phyloP scores from a whole-genome alignment of 2,329 filamentous ascomycete species.

The Hyphodiscus sp. region DNA sequence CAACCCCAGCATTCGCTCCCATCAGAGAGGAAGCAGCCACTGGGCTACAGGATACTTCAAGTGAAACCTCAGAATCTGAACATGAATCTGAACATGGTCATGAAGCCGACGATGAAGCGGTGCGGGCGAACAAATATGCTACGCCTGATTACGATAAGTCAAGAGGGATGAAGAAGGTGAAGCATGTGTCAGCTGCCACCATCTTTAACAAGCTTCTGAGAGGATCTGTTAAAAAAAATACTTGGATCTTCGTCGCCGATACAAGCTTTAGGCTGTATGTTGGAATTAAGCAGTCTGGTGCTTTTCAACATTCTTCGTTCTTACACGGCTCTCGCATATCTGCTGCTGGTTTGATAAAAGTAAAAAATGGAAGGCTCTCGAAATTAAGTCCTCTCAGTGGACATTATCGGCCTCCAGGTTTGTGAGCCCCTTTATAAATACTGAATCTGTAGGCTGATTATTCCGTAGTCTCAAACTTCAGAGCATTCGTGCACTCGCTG shows the following conservation, averaged over 20 bases:
- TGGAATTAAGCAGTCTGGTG: constrained; percentile 81
- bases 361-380: constrained; percentile 72
- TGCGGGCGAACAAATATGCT: constrained; percentile 57
- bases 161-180: constrained; percentile 54
- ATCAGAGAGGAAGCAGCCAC: constrained; percentile 21
- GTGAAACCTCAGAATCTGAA: constrained; percentile 18
- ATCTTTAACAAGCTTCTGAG: constrained; percentile 74
- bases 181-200: constrained; percentile 63
- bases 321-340: constrained; percentile 75
- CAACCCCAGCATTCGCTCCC: constrained; percentile 45
- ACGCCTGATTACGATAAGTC: constrained; percentile 56
- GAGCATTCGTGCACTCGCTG: constrained; percentile 69
- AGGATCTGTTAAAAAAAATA: constrained; percentile 76
- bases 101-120: constrained; percentile 41
- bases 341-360: constrained; percentile 77
- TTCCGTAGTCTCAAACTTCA: constrained; percentile 57
- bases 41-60: constrained; percentile 13
- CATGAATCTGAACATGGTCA: constrained; percentile 28
- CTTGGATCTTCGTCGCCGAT: constrained; percentile 91
- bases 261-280: constrained; percentile 80
- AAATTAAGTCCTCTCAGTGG: constrained; percentile 67
- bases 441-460: constrained; percentile 1
- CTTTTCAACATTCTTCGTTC: constrained; percentile 89
- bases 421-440: not conserved
- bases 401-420: constrained; percentile 76